Evolutionary conservation across 1,284 basidiomycete genomes (phyloP).

Genomic region (Cutaneotrichosporon arboriforme): DNA sequence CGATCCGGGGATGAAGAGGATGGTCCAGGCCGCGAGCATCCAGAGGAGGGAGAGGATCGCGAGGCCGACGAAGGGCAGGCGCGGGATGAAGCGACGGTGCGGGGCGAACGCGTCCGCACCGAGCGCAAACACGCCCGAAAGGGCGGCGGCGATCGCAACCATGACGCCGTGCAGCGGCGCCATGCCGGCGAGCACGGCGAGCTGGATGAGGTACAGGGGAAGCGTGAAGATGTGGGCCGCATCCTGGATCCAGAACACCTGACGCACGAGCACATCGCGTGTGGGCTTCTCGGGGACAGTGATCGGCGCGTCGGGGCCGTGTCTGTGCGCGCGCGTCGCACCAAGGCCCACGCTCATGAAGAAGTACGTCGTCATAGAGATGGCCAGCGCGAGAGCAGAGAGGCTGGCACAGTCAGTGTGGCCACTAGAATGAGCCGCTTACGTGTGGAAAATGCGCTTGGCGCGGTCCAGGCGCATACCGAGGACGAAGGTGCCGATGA

Average conservation of each 20-base stretch:
- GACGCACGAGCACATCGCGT: constrained; percentile 25
- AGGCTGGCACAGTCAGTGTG: constrained; percentile 18
- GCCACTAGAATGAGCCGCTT: constrained; percentile 2
- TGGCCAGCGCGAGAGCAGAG: constrained; percentile 33
- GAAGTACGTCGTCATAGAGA: constrained; percentile 40
- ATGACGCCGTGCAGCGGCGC: constrained; percentile 23
- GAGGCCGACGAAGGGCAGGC: constrained; percentile 16
- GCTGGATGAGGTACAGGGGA: constrained; percentile 34
- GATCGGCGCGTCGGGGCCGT: neutral
- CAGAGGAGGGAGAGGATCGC: constrained; percentile 27
- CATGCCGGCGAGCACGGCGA: constrained; percentile 34
- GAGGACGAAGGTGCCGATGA: constrained; percentile 29
- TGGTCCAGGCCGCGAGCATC: constrained; percentile 26
- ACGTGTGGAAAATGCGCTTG: constrained; percentile 41
- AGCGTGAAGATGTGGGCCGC: constrained; percentile 28
- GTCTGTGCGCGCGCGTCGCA: constrained; percentile 9
- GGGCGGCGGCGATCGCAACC: constrained; percentile 32
- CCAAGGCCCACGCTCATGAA: constrained; percentile 39
- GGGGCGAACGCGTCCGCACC: neutral
- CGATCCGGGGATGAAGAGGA: constrained; percentile 33
- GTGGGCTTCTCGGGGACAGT: constrained; percentile 1
- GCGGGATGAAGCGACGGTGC: constrained; percentile 1
- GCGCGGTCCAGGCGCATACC: constrained; percentile 33
- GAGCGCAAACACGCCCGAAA: constrained; percentile 17
- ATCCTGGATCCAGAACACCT: constrained; percentile 33